Evolutionary conservation across 208 protist species (phyloP), one percentile per base, ranked within the genome.

Genomic region (Crithidia bombi): DNA sequence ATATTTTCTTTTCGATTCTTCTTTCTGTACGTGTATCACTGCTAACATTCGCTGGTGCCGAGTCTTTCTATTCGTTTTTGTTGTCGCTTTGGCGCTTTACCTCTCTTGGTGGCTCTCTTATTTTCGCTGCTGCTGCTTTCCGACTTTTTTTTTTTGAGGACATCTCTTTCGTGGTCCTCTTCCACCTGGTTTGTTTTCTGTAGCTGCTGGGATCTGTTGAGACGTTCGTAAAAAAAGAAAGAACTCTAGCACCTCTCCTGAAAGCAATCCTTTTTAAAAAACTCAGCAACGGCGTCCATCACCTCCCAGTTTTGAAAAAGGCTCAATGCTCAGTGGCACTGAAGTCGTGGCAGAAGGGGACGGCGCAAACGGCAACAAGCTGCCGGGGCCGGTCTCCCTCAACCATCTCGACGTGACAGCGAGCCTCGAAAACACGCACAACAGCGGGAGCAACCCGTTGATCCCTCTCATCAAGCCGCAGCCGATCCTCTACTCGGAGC

Each of bases 401-500:
- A 21, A 14, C 35, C 61, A 49, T 41, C 7, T n/a, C 30, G 49
- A 64, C 36, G 57, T 28, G 3, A 55, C 15, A 7, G 44, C n/a
- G 32, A 54, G 6, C 9, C 10, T 17, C 2, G 59, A 54, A 17
- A 51, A 41, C 44, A 21, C 41, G 1, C 43, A 65, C 17, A 44
- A n/a, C 30, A 51, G 44, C n/a, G n/a, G n/a, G 30, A 65, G 43
- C 32, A 54, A 54, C 19, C 44, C 43, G 1, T 32, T 39, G 3
- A 23, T 39, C 30, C 59, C 59, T 1, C 3, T 65, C 10, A 44
- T 54, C 3, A 6, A 32, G 6, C 59, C 4, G 15, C 23, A 39
- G 3, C 59, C 43, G 3, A 50, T 65, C n/a, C 44, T 65, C 28
- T 51, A 65, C 59, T 51, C 44, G 44, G 59, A 65, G 44, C 44